A percentile compares a stretch with the other conserved stretches of the same genome.
Conservation (phyloP, 2,329 filamentous ascomycete genomes). For the Pestalotiopsis sp. region DNA sequence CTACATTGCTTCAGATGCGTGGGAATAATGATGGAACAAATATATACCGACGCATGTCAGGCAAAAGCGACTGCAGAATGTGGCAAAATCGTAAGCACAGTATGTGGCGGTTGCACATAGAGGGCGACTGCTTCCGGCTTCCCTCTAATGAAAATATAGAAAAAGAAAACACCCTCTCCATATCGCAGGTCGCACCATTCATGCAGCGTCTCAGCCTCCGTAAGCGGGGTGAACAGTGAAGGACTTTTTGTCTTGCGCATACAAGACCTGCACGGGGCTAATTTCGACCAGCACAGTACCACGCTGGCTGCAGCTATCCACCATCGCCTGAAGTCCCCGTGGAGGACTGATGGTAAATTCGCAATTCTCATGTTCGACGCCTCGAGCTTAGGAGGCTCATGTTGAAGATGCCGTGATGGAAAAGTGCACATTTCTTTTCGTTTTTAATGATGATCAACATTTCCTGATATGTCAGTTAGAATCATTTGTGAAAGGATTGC, state of each 20-base stretch:
- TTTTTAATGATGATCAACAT: background rate
- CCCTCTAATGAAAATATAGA: too few species aligned
- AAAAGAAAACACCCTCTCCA: too few species aligned
- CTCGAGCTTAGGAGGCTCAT: background rate
- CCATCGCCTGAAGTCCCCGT: background rate
- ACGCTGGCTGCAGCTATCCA: background rate
- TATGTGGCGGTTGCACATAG: too few species aligned
- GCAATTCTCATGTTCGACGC: background rate
- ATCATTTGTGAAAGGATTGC: background rate
- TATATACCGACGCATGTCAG: too few species aligned
- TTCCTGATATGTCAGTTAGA: background rate
- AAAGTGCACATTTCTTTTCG: background rate
- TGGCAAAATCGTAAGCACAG: too few species aligned
- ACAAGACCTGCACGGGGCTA: background rate
- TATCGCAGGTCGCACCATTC: too few species aligned
- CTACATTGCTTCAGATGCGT: too few species aligned
- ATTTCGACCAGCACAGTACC: background rate
- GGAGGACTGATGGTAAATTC: background rate
- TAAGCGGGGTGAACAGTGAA: background rate
- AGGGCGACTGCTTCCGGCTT: too few species aligned
- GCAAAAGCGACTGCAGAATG: too few species aligned
- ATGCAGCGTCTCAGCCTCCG: background rate
- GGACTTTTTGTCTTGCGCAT: background rate
- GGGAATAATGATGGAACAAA: too few species aligned
- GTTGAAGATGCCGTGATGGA: background rate